A percentile compares a stretch with the other conserved stretches of the same genome.
These are phyloP conservation scores for Nitzschia inconspicua DNA, from an alignment of 108 stramenopile genomes.

Conservation along the genomic window DNA sequence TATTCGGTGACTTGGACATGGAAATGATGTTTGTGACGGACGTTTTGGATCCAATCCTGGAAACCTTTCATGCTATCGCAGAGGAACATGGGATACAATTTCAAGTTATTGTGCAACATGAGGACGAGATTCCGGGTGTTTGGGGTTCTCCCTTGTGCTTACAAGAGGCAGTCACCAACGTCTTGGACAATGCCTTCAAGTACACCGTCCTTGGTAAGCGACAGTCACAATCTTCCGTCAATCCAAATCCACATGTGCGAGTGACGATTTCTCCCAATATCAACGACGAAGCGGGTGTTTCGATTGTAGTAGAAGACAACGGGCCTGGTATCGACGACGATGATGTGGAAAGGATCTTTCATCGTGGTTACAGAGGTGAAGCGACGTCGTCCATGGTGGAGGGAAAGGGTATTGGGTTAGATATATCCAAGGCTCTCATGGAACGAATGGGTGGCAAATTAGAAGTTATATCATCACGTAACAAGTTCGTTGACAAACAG, in stretches of 20 bases:
- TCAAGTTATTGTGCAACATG: conserved; percentile 45
- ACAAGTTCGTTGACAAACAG: conserved; percentile 18
- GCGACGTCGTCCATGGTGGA: conserved; percentile 27
- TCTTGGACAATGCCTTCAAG: conserved; percentile 87
- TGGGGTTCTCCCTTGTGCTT: conserved; percentile 50
- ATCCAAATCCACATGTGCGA: conserved; percentile 46
- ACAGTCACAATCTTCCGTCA: conserved; percentile 20
- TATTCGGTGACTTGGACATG: conserved; percentile 48
- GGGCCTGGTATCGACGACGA: conserved; percentile 74
- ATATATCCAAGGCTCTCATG: conserved; percentile 54
- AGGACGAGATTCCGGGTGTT: conserved; percentile 70
- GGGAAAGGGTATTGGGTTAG: conserved; percentile 73
- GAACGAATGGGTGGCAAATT: conserved; percentile 68
- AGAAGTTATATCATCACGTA: conserved; percentile 37
- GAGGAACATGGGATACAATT: conserved; percentile 63
- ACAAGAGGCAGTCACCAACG: conserved; percentile 72
- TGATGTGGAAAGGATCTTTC: conserved; percentile 43
- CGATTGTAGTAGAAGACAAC: conserved; percentile 79
- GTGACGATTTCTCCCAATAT: conserved; percentile 50
- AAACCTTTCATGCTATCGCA: conserved; percentile 59
- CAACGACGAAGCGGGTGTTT: conserved; percentile 46
- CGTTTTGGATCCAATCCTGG: conserved; percentile 60
- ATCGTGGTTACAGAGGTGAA: conserved; percentile 66
- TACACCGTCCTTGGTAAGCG: conserved; percentile 46
- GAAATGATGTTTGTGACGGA: conserved; percentile 78